Evolutionary conservation across 441 rosid species (phyloP).

Genomic region (Gossypium lobatum): DNA sequence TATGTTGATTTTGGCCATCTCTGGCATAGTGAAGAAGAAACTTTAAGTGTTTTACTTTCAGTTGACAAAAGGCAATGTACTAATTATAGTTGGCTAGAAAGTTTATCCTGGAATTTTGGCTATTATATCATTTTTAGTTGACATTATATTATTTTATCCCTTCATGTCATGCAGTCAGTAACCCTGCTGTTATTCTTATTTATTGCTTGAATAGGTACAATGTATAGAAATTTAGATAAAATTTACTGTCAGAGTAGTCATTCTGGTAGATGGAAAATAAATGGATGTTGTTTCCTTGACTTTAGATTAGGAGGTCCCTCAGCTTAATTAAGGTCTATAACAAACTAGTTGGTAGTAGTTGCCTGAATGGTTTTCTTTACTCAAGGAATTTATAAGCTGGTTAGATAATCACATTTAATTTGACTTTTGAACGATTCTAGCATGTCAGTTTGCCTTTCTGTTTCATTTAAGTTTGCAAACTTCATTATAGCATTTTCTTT

Average conservation of each 20-base stretch:
- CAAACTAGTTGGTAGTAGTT: neutral
- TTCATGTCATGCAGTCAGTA: neutral
- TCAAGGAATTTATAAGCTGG: neutral
- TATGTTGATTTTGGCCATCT: neutral
- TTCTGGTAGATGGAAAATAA: neutral
- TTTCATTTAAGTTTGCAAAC: neutral
- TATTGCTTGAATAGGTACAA: neutral
- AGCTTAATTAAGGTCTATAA: neutral
- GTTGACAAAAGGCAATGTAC: neutral
- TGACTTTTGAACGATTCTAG: neutral
- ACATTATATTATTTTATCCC: neutral
- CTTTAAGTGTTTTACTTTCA: neutral
- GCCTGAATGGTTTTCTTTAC: neutral
- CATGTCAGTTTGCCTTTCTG: neutral
- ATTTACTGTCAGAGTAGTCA: neutral
- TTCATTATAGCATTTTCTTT: neutral
- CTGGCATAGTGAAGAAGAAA: neutral
- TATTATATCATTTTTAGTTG: neutral
- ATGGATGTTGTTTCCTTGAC: neutral
- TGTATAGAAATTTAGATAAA: neutral
- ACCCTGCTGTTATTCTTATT: neutral
- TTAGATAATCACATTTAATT: neutral
- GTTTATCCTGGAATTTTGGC: slow-evolving; percentile 1
- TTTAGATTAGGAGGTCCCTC: neutral
- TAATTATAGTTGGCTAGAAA: neutral